Base-by-base conservation (phyloP, 2,329 filamentous ascomycete genomes). In the Penicillium sp. region DNA sequence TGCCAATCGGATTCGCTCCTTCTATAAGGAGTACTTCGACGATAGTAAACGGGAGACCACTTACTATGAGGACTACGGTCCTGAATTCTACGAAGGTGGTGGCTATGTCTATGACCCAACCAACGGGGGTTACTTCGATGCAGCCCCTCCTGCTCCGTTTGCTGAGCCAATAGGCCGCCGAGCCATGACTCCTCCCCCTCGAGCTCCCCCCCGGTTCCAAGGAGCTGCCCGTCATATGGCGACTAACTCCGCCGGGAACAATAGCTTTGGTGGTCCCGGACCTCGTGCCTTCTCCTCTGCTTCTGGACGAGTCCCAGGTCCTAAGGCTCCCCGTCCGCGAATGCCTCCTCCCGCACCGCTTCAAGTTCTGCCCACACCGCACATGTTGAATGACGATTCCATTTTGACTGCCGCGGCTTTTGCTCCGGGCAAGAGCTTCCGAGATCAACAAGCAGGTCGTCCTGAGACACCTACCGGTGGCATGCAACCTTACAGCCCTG, bases 21-120 rank as follows among this genome's bases (percentile, higher is more conserved):
- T 99, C 80, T 99, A 99, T 81, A 97, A 97, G 79, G 95, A 99
- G 73, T 99, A 99, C 79, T 99, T 99, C 67, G 95, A 98, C 64
- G 93, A 97, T 43, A 86, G 81, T 57, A 90, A 87, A 71, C 65
- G 72, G 59, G 77, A 77, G 35, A 78, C 65, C 29, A 66, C 79
- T 42, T 90, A 93, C 74, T 88, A 90, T 60, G 90, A 93, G 67
- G 90, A 93, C 66, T 90, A 91, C 68, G 87, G 89, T 57, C 79
- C 84, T 21, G 84, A 87, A 62, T 91, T 89, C 70, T 80, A 87
- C 47, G 85, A 82, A 55, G 61, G 56, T 27, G 84, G 85, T 27
- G 84, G 85, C 24, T 79, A 71, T 44, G 67, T 84, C 70, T 89
- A 87, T 57, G 87, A 90, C 65, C 69, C 71, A 13, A 54, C 57